These are phyloP conservation scores for Syzygium oleosum DNA, from an alignment of 345 rosid species.

Conservation along the genomic window DNA sequence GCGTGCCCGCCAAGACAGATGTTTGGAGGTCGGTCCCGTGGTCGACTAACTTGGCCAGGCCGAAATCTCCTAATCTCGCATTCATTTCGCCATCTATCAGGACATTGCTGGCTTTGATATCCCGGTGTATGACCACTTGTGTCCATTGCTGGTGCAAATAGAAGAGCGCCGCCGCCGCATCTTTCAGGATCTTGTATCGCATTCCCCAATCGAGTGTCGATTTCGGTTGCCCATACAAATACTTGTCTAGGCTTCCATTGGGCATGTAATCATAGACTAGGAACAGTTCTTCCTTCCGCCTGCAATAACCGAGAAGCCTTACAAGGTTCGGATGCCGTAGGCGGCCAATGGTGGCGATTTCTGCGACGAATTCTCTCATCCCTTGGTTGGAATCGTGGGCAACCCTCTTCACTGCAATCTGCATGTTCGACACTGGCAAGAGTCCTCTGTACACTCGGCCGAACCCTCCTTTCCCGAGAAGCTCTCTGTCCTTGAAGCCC, in stretches of 20 bases:
- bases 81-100: background rate
- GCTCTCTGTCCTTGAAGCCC: background rate
- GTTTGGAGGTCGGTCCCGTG: background rate
- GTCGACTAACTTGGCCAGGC: background rate
- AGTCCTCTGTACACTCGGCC: conserved; percentile 24
- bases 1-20: background rate
- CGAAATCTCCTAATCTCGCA: background rate
- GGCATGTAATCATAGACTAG: background rate
- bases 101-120: background rate
- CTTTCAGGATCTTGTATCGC: background rate
- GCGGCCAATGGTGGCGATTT: conserved; percentile 23
- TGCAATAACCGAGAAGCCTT: background rate
- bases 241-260: background rate
- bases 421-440: background rate
- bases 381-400: conserved; percentile 21
- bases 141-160: background rate
- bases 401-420: background rate
- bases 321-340: conserved; percentile 13
- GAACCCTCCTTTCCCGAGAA: conserved; percentile 28
- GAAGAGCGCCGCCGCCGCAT: background rate
- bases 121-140: background rate
- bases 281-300: background rate
- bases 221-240: background rate
- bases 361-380: conserved; percentile 22
- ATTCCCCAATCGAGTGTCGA: background rate